Conservation (phyloP, 1,139 yeast species). For the Yamadazyma oceani region DNA sequence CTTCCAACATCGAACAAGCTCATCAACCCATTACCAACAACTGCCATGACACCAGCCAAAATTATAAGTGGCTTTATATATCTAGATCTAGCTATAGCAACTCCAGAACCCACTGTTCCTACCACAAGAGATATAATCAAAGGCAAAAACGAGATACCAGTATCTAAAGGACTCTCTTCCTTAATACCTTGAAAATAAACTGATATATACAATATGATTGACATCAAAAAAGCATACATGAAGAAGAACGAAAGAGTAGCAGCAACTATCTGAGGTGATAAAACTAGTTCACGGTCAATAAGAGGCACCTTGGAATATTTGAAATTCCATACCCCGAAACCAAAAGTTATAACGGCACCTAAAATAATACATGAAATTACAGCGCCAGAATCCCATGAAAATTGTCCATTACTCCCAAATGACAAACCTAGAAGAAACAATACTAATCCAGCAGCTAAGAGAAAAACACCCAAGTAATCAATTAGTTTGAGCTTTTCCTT, state of each 20-base stretch:
- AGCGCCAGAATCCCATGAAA: conserved; percentile 49
- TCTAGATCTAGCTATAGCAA: conserved; percentile 18
- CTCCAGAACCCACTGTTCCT: conserved; percentile 47
- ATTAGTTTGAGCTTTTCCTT: conserved; percentile 39
- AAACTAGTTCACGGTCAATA: conserved; percentile 42
- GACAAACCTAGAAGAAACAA: conserved; percentile 34
- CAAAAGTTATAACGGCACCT: conserved; percentile 47
- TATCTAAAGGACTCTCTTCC: conserved; percentile 48
- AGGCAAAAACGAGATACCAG: conserved; percentile 61
- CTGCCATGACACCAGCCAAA: conserved; percentile 19
- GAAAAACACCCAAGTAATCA: conserved; percentile 35
- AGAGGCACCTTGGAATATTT: conserved; percentile 44
- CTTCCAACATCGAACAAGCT: conserved; percentile 23
- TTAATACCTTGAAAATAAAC: conserved; percentile 57
- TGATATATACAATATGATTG: conserved; percentile 44
- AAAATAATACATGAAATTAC: conserved; percentile 54
- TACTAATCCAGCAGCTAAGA: conserved; percentile 30
- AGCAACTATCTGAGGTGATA: conserved; percentile 34
- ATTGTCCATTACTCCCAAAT: conserved; percentile 32
- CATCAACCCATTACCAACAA: conserved; percentile 26
- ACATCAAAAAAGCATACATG: conserved; percentile 46
- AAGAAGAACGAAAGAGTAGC: conserved; percentile 39
- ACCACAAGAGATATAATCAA: conserved; percentile 52
- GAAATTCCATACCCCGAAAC: conserved; percentile 52
- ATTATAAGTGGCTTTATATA: conserved; percentile 23